Base-by-base conservation (phyloP, 306 rosid species). In the Prinsepia uniflora region DNA sequence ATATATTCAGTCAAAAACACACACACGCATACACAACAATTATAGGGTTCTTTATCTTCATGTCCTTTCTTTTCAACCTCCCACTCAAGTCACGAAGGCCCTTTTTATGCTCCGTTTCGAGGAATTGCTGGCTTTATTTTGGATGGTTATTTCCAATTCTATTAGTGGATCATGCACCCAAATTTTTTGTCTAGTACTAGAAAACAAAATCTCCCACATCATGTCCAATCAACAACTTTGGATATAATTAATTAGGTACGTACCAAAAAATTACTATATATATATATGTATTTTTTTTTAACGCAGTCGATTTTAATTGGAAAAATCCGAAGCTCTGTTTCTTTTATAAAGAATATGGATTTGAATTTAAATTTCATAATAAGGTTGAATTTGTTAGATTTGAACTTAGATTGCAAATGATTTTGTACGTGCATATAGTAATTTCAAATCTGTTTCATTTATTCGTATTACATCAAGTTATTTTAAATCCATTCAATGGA, bases 1-100 rank as follows among this genome's bases (percentile, higher is more conserved):
- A 30, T 24, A 42, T 10, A 69, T 54, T 41, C 68, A 52, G 68
- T 46, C 61, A 44, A 61, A 30, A 2, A 30, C 36, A 30, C 36
- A 30, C 36, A 30, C 36, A 30, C 36, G 4, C 36, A 30, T 30
- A 30, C 36, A 30, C 2, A 30, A 30, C 47, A 73, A 45, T 72
- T 68, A 64, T 68, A 64, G 60, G 47, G 63, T 67, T 48, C 39
- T 52, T 58, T 69, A 48, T 34, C 11, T 34, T 50, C 30, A 60
- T 22, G 11, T 14, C 54, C 46, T 65, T 74, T 56, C 72, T 60
- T 49, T 63, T 43, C 73, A 52, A 52, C 19, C 10, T 47, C 3
- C 77, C 54, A 66, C 76, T 20, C 49, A 53, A 76, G 68, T 59
- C 57, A 66, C 36, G 1, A 59, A 34, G 6, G 10, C 18, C 11